Evolutionary conservation across 2,329 filamentous ascomycete genomes (phyloP).

Genomic region (Boeremia exigua): DNA sequence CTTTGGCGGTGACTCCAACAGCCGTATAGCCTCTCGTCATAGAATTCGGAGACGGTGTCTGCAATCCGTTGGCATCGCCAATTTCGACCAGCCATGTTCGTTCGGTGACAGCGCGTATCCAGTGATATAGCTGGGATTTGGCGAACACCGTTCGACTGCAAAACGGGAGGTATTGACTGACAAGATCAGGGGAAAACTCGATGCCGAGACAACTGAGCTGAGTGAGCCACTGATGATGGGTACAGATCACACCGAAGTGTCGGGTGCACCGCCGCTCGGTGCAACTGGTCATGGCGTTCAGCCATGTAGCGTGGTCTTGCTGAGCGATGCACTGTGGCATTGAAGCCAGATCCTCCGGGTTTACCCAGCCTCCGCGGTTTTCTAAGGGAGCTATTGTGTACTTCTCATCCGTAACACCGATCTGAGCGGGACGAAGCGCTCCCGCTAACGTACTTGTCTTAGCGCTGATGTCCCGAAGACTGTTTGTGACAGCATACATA

Average conservation of each 20-base stretch:
- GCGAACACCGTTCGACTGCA: constrained; percentile 43
- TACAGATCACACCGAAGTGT: constrained; percentile 43
- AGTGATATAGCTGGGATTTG: constrained; percentile 42
- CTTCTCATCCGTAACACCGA: neutral
- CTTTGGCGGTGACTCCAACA: too few species aligned
- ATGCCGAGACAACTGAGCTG: constrained; percentile 42
- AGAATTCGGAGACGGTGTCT: too few species aligned
- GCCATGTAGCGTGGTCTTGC: constrained; percentile 41
- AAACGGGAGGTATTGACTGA: constrained; percentile 32
- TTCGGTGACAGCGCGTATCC: constrained; percentile 34
- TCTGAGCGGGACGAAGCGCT: neutral
- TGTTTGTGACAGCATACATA: neutral
- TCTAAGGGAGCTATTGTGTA: neutral
- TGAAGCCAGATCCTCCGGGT: constrained; percentile 41
- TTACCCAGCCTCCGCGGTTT: constrained; percentile 36
- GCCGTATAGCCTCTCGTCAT: too few species aligned
- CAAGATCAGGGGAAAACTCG: constrained; percentile 35
- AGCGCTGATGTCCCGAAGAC: neutral
- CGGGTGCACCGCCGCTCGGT: constrained; percentile 35
- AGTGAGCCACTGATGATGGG: constrained; percentile 43
- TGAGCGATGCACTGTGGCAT: constrained; percentile 48
- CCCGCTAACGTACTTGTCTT: neutral
- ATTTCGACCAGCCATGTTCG: constrained; percentile 17
- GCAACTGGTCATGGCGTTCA: constrained; percentile 42
- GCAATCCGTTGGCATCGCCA: too few species aligned